A percentile compares a stretch with the other conserved stretches of the same genome.
phyloP scores from a whole-genome alignment of 2,329 filamentous ascomycete species.

The Botrytis fabae region DNA sequence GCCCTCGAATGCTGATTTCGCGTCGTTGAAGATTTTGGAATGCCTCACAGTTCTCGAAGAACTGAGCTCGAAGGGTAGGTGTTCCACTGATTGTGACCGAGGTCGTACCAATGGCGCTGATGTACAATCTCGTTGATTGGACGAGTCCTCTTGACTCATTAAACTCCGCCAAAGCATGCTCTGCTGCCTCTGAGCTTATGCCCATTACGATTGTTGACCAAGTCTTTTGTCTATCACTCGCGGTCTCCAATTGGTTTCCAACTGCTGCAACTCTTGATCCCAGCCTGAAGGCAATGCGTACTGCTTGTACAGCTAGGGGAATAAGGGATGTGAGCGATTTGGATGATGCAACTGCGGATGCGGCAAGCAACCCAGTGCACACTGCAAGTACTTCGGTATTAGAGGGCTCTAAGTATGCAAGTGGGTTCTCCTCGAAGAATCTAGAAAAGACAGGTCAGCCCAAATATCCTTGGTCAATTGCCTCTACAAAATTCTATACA shows the following conservation, averaged over 20 bases:
- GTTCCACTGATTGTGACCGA: constrained; percentile 33
- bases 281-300: constrained; percentile 39
- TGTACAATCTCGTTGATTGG: constrained; percentile 28
- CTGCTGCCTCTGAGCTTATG: constrained; percentile 25
- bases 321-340: constrained; percentile 38
- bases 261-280: constrained; percentile 34
- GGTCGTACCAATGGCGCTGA: constrained; percentile 29
- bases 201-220: constrained; percentile 33
- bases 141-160: constrained; percentile 27
- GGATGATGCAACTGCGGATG: constrained; percentile 39
- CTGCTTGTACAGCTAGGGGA: constrained; percentile 38
- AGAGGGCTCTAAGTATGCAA: constrained; percentile 19
- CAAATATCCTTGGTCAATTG: background rate
- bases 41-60: constrained; percentile 23
- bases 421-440: constrained; percentile 23
- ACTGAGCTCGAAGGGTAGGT: constrained; percentile 26
- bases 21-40: constrained; percentile 27
- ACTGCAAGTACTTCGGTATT: constrained; percentile 26
- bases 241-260: constrained; percentile 36
- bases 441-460: constrained; percentile 1
- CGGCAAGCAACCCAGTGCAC: constrained; percentile 41
- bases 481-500: constrained; percentile 35
- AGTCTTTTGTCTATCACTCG: constrained; percentile 24
- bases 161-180: constrained; percentile 27
- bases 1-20: constrained; percentile 33